These are phyloP conservation scores for Phytophthora melonis DNA, from an alignment of 352 stramenopile genomes.

Conservation along the genomic window DNA sequence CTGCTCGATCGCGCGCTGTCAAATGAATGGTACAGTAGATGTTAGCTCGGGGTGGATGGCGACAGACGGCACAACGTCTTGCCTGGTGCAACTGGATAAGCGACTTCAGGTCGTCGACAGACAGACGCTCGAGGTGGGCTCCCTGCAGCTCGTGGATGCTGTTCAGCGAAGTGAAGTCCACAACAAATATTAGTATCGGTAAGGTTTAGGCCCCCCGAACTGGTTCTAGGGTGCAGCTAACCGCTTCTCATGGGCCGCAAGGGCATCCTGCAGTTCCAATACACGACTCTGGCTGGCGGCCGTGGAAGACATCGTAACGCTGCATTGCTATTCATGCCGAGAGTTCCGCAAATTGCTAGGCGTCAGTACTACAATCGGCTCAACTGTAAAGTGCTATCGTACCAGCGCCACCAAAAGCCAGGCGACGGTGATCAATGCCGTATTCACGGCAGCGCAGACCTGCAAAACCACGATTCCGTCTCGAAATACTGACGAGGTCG, in stretches of 20 bases:
- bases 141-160: slow-evolving; percentile 61
- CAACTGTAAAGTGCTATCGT: slow-evolving; percentile 1
- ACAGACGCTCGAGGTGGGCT: slow-evolving; percentile 43
- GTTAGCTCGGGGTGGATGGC: background rate
- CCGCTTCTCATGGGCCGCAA: slow-evolving; percentile 31
- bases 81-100: slow-evolving; percentile 74
- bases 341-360: background rate
- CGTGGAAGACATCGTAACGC: slow-evolving; percentile 28
- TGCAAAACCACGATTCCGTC: slow-evolving; percentile 37
- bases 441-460: slow-evolving; percentile 48
- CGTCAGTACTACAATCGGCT: background rate
- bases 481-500: slow-evolving; percentile 29
- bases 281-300: slow-evolving; percentile 13
- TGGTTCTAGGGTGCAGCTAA: slow-evolving; percentile 5
- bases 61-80: slow-evolving; percentile 1
- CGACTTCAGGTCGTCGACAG: slow-evolving; percentile 53
- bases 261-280: slow-evolving; percentile 28
- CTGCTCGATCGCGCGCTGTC: slow-evolving; percentile 56
- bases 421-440: slow-evolving; percentile 50
- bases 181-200: background rate
- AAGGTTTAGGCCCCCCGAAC: background rate
- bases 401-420: slow-evolving; percentile 72
- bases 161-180: background rate
- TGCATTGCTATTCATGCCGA: slow-evolving; percentile 30
- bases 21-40: background rate